A percentile compares a stretch with the other conserved stretches of the same genome.
Evolutionary conservation across 805 yeast species (phyloP).

Genomic region (Spathaspora arborariae): DNA sequence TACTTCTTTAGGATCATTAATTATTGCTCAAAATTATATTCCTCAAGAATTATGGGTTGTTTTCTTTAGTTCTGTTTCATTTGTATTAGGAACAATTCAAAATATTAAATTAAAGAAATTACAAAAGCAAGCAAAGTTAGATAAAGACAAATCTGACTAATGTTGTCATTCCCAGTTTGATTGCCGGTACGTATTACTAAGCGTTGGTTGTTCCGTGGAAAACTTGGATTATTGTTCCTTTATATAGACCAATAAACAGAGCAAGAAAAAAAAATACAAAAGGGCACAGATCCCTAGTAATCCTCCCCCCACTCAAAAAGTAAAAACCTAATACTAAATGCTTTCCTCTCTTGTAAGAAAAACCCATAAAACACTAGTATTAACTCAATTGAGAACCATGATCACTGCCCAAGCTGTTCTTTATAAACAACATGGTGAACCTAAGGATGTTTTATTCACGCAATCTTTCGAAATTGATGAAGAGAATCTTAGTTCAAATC

Average conservation of each 20-base stretch:
- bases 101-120: slow-evolving; percentile 49
- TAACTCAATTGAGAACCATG: slow-evolving; percentile 24
- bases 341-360: not conserved
- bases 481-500: slow-evolving; percentile 34
- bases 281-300: not conserved
- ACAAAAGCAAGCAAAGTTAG: slow-evolving; percentile 12
- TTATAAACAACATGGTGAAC: slow-evolving; percentile 67
- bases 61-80: slow-evolving; percentile 55
- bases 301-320: not conserved
- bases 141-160: not conserved
- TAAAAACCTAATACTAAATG: not conserved
- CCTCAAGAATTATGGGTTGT: slow-evolving; percentile 63
- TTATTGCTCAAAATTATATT: slow-evolving; percentile 54
- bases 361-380: not conserved
- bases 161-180: not conserved
- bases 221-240: not conserved
- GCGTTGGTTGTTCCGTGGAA: not conserved
- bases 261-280: not conserved
- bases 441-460: slow-evolving; percentile 49
- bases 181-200: not conserved
- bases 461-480: slow-evolving; percentile 51
- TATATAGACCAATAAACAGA: not conserved
- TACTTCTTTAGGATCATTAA: slow-evolving; percentile 49
- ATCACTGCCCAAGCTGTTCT: slow-evolving; percentile 62
- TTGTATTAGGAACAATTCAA: slow-evolving; percentile 58